Conservation (phyloP, 805 yeast genomes). For the Phaffomyces thermotolerans region DNA sequence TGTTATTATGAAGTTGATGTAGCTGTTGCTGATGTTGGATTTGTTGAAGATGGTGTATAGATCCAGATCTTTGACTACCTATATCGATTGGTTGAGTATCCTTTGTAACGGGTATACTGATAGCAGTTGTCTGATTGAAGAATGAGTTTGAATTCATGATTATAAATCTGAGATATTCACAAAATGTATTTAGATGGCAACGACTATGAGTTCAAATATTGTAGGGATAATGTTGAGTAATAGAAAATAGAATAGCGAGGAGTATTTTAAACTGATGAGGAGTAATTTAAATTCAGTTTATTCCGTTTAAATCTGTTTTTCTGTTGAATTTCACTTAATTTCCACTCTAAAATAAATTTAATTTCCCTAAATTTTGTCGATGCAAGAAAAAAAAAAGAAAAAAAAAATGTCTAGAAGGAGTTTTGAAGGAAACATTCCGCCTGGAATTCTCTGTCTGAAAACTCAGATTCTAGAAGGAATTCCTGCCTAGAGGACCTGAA, state of each 20-base stretch:
- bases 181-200: too few species aligned
- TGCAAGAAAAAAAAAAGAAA: neutral
- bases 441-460: too few species aligned
- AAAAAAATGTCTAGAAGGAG: neutral
- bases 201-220: too few species aligned
- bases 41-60: conserved; percentile 13
- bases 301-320: too few species aligned
- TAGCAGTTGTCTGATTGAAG: conserved; percentile 24
- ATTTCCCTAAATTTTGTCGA: neutral
- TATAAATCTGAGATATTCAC: neutral
- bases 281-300: too few species aligned
- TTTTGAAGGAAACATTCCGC: too few species aligned
- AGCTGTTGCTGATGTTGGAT: conserved; percentile 17
- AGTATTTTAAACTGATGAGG: too few species aligned
- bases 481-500: too few species aligned
- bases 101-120: conserved; percentile 25
- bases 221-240: too few species aligned
- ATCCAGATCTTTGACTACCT: conserved; percentile 25
- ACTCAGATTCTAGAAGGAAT: too few species aligned
- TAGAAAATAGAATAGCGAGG: too few species aligned
- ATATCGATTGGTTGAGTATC: conserved; percentile 33
- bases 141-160: conserved; percentile 16
- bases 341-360: neutral
- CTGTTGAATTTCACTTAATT: too few species aligned
- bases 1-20: conserved; percentile 6